Percentiles rank a stretch among this genome's conserved stretches.
These are phyloP conservation scores for Zasmidium citrigriseum DNA, from an alignment of 2,329 filamentous ascomycete species.

Conservation along the genomic window DNA sequence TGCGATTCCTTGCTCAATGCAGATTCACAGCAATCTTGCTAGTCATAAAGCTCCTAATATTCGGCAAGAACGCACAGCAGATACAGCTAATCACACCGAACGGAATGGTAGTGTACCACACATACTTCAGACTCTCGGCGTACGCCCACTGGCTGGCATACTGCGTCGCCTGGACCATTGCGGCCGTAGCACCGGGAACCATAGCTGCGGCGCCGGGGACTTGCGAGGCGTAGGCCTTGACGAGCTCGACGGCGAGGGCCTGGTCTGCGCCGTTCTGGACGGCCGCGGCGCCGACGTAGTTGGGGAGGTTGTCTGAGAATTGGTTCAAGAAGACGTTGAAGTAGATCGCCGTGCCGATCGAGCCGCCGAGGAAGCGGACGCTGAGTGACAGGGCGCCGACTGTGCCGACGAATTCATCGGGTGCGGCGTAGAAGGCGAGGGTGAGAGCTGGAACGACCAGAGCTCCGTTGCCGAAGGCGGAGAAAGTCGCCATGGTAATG, in stretches of 20 bases:
- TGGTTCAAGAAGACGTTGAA: slow-evolving; percentile 55
- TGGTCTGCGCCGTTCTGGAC: slow-evolving; percentile 29
- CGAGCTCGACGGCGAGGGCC: slow-evolving; percentile 10
- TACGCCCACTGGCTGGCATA: slow-evolving; percentile 24
- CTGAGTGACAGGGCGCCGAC: slow-evolving; percentile 66
- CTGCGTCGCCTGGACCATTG: slow-evolving; percentile 20
- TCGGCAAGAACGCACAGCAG: slow-evolving; percentile 24
- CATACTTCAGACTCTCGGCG: slow-evolving; percentile 23
- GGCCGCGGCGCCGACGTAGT: slow-evolving; percentile 48
- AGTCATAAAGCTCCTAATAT: slow-evolving; percentile 25
- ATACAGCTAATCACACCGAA: slow-evolving; percentile 25
- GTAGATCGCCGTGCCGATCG: slow-evolving; percentile 50
- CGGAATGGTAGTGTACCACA: slow-evolving; percentile 27
- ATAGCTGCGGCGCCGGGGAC: slow-evolving; percentile 21
- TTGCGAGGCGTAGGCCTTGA: slow-evolving; percentile 20
- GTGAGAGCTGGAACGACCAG: slow-evolving; percentile 67
- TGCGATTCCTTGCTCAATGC: slow-evolving; percentile 10
- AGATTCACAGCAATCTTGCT: slow-evolving; percentile 26
- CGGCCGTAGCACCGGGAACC: slow-evolving; percentile 14
- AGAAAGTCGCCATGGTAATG: slow-evolving; percentile 58
- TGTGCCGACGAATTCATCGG: slow-evolving; percentile 68
- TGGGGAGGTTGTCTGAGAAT: slow-evolving; percentile 52
- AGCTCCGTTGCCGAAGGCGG: slow-evolving; percentile 65
- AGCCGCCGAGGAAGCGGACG: slow-evolving; percentile 66
- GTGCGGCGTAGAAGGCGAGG: slow-evolving; percentile 63